Evolutionary conservation across 371 early-diverging fungal species (phyloP).

Genomic region (Mortierella sp.): DNA sequence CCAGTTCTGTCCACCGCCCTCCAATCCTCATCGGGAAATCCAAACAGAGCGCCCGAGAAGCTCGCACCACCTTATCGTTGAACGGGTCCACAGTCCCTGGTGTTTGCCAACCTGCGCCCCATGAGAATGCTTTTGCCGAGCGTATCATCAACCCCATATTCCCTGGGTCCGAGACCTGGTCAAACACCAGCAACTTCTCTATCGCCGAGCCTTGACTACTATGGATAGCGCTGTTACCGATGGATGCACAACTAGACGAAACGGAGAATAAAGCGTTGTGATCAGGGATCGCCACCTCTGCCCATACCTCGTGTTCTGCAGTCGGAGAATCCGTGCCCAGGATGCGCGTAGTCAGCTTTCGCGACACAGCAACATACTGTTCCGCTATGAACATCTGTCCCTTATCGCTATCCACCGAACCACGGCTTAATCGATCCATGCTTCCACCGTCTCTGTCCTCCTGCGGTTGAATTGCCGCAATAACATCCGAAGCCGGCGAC

Average conservation of each 20-base stretch:
- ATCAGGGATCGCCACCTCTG: constrained; percentile 42
- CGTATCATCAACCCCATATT: constrained; percentile 68
- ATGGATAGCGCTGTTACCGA: too few relatives aligned
- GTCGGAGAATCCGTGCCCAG: constrained; percentile 48
- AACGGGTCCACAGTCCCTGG: constrained; percentile 67
- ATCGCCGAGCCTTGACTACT: neutral
- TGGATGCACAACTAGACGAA: neutral
- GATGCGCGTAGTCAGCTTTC: constrained; percentile 29
- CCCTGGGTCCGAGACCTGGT: constrained; percentile 69
- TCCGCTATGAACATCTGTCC: constrained; percentile 15
- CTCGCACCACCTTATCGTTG: constrained; percentile 68
- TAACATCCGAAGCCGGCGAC: constrained; percentile 36
- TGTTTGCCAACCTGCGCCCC: constrained; percentile 64
- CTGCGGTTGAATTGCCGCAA: constrained; percentile 5
- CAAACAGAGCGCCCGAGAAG: constrained; percentile 62
- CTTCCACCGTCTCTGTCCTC: neutral
- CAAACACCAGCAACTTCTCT: constrained; percentile 61
- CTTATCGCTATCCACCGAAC: neutral
- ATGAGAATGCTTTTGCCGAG: constrained; percentile 67
- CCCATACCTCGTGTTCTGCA: constrained; percentile 48
- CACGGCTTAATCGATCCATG: neutral
- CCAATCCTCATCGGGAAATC: constrained; percentile 58
- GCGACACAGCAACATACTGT: constrained; percentile 40
- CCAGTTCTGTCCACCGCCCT: constrained; percentile 44
- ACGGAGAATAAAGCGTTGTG: constrained; percentile 21